Conservation (phyloP, 257 asterid species). For the Scutellaria minor region DNA sequence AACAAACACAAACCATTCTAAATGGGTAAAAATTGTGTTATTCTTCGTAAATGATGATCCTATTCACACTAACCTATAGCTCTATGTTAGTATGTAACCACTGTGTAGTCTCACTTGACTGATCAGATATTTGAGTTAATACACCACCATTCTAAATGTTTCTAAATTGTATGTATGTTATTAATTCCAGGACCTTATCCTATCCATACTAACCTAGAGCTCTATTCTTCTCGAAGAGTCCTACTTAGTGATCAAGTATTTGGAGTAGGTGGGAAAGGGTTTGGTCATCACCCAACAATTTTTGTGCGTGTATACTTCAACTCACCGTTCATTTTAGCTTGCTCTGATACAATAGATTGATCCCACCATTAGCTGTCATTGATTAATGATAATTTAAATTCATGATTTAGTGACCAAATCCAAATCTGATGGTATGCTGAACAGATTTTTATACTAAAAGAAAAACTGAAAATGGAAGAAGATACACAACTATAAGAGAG, state of each 20-base stretch:
- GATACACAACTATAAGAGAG: constrained; percentile 8
- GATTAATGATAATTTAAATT: not conserved
- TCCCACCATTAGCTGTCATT: constrained; percentile 2
- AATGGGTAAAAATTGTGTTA: not conserved
- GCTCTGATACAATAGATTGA: constrained; percentile 5
- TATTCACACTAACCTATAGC: not conserved
- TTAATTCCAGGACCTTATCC: not conserved
- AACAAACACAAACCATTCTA: not conserved
- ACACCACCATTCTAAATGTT: not conserved
- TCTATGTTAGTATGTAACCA: not conserved
- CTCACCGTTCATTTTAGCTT: constrained; percentile 9
- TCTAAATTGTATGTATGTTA: not conserved
- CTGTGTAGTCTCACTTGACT: not conserved
- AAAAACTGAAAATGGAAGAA: constrained; percentile 15
- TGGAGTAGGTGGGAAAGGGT: not conserved
- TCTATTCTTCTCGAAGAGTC: not conserved
- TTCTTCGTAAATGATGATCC: not conserved
- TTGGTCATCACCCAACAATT: not conserved
- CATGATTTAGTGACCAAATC: constrained; percentile 5
- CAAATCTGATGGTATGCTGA: constrained; percentile 21
- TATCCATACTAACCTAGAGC: not conserved
- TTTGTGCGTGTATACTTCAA: constrained; percentile 1
- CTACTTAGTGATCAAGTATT: not conserved
- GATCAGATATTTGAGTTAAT: not conserved
- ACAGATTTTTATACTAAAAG: constrained; percentile 22